Conservation (phyloP, 768 basidiomycete species). For the Trametes villosa region DNA sequence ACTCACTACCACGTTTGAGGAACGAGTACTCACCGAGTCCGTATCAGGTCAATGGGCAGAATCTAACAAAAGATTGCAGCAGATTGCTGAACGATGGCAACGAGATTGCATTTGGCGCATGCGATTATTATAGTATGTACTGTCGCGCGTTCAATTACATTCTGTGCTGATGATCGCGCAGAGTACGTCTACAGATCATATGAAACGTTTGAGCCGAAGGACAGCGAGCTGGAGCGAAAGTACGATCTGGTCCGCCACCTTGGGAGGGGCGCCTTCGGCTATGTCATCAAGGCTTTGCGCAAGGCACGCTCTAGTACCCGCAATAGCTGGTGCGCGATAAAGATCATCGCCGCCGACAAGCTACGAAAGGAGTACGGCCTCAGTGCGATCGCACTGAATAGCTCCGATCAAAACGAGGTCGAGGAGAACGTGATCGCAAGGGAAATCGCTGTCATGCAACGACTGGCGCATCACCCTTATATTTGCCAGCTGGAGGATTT, state of each 20-base stretch:
- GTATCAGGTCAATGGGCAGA: conserved; percentile 66
- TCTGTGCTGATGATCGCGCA: conserved; percentile 30
- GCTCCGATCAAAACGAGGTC: conserved; percentile 7
- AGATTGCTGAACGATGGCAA: conserved; percentile 76
- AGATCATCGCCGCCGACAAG: conserved; percentile 71
- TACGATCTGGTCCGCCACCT: conserved; percentile 75
- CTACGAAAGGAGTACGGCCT: conserved; percentile 41
- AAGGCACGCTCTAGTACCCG: too few relatives aligned
- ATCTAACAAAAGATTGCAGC: conserved; percentile 59
- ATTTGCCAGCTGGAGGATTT: conserved; percentile 82
- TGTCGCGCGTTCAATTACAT: not conserved
- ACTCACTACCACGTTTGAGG: not conserved
- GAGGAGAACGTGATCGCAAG: conserved; percentile 51
- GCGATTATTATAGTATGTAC: conserved; percentile 73
- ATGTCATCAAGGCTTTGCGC: conserved; percentile 82
- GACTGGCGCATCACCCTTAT: conserved; percentile 77
- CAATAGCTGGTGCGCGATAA: conserved; percentile 83
- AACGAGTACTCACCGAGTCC: not conserved
- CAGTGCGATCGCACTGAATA: conserved; percentile 12
- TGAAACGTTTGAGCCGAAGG: conserved; percentile 52
- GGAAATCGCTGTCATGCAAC: conserved; percentile 80
- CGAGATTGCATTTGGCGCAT: conserved; percentile 84
- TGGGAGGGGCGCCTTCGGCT: conserved; percentile 91
- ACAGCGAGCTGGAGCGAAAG: conserved; percentile 59
- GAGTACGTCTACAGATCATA: conserved; percentile 79